These are phyloP conservation scores for Theobroma cacao DNA, from an alignment of 345 rosid genomes.

Conservation along the genomic window DNA sequence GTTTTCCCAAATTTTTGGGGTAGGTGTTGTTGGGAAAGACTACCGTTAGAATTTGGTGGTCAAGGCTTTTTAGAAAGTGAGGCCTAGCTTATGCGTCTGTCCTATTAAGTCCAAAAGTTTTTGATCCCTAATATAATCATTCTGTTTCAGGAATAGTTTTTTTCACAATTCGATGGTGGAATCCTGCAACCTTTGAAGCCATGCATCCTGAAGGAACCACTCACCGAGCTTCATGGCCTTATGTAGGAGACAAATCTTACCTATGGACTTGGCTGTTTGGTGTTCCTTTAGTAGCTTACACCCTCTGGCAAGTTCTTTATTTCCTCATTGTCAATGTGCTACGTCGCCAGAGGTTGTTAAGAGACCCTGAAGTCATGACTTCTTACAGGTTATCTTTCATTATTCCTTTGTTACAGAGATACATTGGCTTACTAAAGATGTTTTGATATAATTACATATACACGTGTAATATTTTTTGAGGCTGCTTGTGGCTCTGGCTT, in stretches of 20 bases:
- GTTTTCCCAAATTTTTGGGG: background rate
- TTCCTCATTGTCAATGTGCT: constrained; percentile 89
- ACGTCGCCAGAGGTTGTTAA: constrained; percentile 79
- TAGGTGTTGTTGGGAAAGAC: background rate
- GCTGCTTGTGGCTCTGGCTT: background rate
- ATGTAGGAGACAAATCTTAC: constrained; percentile 72
- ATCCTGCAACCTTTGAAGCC: constrained; percentile 83
- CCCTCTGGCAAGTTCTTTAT: constrained; percentile 89
- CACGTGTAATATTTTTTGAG: background rate
- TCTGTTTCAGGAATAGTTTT: constrained; percentile 70
- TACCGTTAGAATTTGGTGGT: background rate
- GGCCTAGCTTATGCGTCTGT: background rate
- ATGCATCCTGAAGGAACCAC: constrained; percentile 84
- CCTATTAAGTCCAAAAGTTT: background rate
- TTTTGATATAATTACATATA: background rate
- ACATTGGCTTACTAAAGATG: background rate
- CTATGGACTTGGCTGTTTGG: constrained; percentile 84
- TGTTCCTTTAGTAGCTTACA: constrained; percentile 80
- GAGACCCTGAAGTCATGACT: constrained; percentile 99
- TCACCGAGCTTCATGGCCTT: constrained; percentile 77
- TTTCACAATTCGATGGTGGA: constrained; percentile 99
- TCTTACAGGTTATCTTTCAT: constrained; percentile 63
- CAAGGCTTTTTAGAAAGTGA: background rate
- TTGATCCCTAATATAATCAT: constrained; percentile 13
- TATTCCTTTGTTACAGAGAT: background rate